Base-by-base conservation (phyloP, 208 protist species). In the Acanthamoeba castellanii region DNA sequence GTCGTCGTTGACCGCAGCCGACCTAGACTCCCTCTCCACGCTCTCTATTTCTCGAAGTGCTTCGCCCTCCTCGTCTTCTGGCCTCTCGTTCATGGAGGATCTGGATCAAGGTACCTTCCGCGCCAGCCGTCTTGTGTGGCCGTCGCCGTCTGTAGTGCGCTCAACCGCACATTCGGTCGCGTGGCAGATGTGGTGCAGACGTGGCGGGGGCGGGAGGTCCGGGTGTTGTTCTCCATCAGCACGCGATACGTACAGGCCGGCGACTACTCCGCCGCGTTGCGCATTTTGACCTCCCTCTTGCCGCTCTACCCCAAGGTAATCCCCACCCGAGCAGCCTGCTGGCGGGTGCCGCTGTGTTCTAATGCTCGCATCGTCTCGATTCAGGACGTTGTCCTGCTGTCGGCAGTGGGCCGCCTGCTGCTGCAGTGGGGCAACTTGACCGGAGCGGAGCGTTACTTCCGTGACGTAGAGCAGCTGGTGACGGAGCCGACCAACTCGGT, bases 161-260 rank as follows among this genome's bases (percentile, higher is more conserved):
- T 59, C 61, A 68, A n/a, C 20, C 27, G 61, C 20, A 30, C 27
- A 68, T 68, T 68, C 8, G 3, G 3, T 68, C 5, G 61, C 25
- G 25, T 68, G 3, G 1, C 37, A 92, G 87, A 92, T 32, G 64
- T 76, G 34, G 11, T 92, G 14, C 87, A 74, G 64, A 76, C 64
- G 59, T 92, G 87, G 87, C 87, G 87, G 37, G 61, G 87, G 13
- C 87, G 87, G 5, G 87, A 92, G 42, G 87, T 92, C 20, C 57
- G 87, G 20, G 64, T 92, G n/a, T n/a, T 76, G 61, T 92, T 92
- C 87, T 92, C 87, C 59, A 92, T 92, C 14, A 37, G 27, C 87
- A 92, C 87, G 8, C 87, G 87, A 11, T 74, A 76, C 37, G 87
- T 92, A 42, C 61, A 76, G 37, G 45, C 27, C 9, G 64, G 64